phyloP scores from a whole-genome alignment of 2,329 filamentous ascomycete species.

The Pezicula rhizophila region DNA sequence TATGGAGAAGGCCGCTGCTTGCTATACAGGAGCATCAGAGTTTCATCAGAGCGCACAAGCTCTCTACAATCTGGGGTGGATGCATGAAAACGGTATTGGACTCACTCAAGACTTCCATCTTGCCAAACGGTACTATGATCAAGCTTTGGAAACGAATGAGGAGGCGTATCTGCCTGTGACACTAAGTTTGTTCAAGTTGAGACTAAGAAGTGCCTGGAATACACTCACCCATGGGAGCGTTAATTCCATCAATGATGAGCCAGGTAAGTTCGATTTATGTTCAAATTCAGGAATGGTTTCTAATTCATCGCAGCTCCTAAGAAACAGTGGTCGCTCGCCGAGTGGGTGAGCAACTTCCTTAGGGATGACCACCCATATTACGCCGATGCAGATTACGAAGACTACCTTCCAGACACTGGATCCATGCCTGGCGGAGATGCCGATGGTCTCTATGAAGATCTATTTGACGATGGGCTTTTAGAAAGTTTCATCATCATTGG shows the following conservation, averaged over 20 bases:
- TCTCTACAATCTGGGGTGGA: constrained; percentile 96
- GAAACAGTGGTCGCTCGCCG: constrained; percentile 70
- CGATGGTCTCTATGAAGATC: constrained; percentile 51
- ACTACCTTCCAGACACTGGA: constrained; percentile 40
- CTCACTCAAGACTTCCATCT: constrained; percentile 94
- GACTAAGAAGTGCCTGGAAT: constrained; percentile 88
- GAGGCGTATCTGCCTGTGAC: constrained; percentile 94
- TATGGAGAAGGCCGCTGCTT: constrained; percentile 81
- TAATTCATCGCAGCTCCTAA: constrained; percentile 48
- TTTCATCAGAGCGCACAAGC: constrained; percentile 90
- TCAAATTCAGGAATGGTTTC: constrained; percentile 4
- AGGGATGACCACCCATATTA: constrained; percentile 58
- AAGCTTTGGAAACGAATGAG: constrained; percentile 82
- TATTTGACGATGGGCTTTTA: constrained; percentile 71
- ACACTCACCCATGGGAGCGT: constrained; percentile 83
- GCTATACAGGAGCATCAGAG: constrained; percentile 88
- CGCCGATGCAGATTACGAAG: constrained; percentile 44
- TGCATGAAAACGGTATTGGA: constrained; percentile 95
- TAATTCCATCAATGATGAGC: constrained; percentile 87
- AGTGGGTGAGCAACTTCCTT: constrained; percentile 85
- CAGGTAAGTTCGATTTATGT: constrained; percentile 50
- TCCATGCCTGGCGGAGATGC: constrained; percentile 50
- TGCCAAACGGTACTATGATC: constrained; percentile 92
- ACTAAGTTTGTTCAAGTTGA: constrained; percentile 77
- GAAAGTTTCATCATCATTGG: constrained; percentile 82